Conservation (phyloP, 192 early-diverging fungal genomes). For the Rhizophagus sp. region DNA sequence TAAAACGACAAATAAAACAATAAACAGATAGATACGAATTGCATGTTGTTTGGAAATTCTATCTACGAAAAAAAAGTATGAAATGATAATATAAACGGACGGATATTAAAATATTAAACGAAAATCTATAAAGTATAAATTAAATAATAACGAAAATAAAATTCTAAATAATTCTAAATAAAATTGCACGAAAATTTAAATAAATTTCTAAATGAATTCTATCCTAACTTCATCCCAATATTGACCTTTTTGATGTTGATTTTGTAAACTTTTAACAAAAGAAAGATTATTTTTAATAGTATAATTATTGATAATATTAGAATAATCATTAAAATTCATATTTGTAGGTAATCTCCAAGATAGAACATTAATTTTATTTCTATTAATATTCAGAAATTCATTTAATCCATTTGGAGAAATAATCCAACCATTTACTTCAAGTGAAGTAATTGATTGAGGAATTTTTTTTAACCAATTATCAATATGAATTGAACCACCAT, state of each 20-base stretch:
- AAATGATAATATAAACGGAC: too few species aligned
- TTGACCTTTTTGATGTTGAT: neutral
- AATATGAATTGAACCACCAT: neutral
- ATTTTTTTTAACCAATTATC: neutral
- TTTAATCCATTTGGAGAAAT: neutral
- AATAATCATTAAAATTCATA: neutral
- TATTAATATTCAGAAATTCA: neutral
- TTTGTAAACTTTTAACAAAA: neutral
- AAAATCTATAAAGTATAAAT: too few species aligned
- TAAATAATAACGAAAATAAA: too few species aligned
- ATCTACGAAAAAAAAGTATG: too few species aligned
- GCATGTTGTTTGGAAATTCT: too few species aligned
- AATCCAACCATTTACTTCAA: neutral
- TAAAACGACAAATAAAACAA: too few species aligned
- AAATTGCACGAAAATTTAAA: too few species aligned
- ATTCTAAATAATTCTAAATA: too few species aligned
- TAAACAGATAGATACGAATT: too few species aligned
- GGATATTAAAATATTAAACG: too few species aligned
- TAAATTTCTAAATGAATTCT: neutral
- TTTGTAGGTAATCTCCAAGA: neutral
- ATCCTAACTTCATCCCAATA: neutral
- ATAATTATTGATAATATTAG: neutral
- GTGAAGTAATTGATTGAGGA: neutral
- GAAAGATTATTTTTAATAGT: neutral
- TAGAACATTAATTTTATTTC: neutral